Percentiles rank a stretch among this genome's conserved stretches.
Conservation (phyloP, 2,329 filamentous ascomycete genomes). For the Chalaropsis ovoidea region DNA sequence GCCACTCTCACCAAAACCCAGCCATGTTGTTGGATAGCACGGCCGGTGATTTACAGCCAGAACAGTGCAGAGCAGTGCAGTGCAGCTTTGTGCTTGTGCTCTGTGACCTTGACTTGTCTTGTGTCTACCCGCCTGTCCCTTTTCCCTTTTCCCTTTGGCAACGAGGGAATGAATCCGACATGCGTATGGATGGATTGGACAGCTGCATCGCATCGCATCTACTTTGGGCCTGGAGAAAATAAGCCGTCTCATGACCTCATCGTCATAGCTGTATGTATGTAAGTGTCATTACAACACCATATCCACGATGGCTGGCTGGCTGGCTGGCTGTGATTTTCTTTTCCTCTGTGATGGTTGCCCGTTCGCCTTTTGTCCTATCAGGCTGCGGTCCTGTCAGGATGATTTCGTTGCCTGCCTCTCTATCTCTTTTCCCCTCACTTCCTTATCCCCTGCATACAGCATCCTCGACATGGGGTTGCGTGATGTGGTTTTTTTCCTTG, state of each 20-base stretch:
- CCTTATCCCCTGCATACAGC: constrained; percentile 9
- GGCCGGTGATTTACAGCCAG: not conserved
- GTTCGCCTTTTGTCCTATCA: not conserved
- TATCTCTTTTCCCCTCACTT: constrained; percentile 3
- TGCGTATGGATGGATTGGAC: not conserved
- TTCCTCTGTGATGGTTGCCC: not conserved
- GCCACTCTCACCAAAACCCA: too few relatives aligned
- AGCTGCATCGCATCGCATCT: not conserved
- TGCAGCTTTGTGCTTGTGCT: not conserved
- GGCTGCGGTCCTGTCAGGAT: not conserved
- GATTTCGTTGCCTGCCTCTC: not conserved
- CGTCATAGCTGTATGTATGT: not conserved
- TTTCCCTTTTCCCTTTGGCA: not conserved
- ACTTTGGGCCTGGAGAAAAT: not conserved
- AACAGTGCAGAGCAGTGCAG: not conserved
- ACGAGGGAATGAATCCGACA: not conserved
- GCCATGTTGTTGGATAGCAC: not conserved
- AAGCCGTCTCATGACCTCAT: not conserved
- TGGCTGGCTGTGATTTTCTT: not conserved
- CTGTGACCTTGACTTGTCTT: not conserved
- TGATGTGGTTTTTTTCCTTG: not conserved
- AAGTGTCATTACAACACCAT: not conserved
- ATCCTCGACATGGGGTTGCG: constrained; percentile 9
- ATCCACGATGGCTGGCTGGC: too few relatives aligned
- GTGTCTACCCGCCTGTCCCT: not conserved